phyloP scores from a whole-genome alignment of 495 filamentous ascomycete genomes.

The Letharia columbiana region DNA sequence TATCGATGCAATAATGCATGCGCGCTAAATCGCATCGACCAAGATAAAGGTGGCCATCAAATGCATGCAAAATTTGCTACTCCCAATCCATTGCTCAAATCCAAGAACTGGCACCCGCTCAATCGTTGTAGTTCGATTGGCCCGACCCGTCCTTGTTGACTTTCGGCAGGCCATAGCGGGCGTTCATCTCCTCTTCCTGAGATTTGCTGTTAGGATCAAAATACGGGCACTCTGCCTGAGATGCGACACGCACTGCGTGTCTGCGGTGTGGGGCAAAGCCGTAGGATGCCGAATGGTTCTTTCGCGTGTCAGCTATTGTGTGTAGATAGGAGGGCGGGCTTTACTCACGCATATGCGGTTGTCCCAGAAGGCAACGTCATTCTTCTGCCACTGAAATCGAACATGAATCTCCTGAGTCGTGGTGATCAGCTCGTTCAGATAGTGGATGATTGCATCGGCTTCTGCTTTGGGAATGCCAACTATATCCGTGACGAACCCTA shows the following conservation, averaged over 20 bases:
- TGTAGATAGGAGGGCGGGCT: background rate
- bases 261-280: constrained; percentile 55
- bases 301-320: constrained; percentile 4
- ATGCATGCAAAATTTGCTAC: background rate
- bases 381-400: constrained; percentile 61
- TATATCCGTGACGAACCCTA: constrained; percentile 61
- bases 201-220: constrained; percentile 45
- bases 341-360: constrained; percentile 53
- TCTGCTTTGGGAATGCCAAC: constrained; percentile 62
- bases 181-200: constrained; percentile 50
- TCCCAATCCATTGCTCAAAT: background rate
- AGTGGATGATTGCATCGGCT: constrained; percentile 55
- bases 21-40: constrained; percentile 20
- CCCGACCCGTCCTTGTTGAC: constrained; percentile 54
- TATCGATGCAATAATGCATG: constrained; percentile 6
- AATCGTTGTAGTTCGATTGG: constrained; percentile 59
- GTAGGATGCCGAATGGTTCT: constrained; percentile 55
- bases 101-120: constrained; percentile 6
- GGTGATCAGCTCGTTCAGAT: constrained; percentile 55
- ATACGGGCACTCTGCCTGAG: constrained; percentile 48
- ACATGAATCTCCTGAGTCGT: constrained; percentile 60
- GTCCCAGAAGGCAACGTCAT: constrained; percentile 70
- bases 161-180: constrained; percentile 41
- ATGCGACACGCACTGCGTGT: constrained; percentile 53
- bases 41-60: background rate